Percentiles rank a stretch among this genome's conserved stretches.
Conservation (phyloP, 495 filamentous ascomycete species). For the Tirmania nivea region DNA sequence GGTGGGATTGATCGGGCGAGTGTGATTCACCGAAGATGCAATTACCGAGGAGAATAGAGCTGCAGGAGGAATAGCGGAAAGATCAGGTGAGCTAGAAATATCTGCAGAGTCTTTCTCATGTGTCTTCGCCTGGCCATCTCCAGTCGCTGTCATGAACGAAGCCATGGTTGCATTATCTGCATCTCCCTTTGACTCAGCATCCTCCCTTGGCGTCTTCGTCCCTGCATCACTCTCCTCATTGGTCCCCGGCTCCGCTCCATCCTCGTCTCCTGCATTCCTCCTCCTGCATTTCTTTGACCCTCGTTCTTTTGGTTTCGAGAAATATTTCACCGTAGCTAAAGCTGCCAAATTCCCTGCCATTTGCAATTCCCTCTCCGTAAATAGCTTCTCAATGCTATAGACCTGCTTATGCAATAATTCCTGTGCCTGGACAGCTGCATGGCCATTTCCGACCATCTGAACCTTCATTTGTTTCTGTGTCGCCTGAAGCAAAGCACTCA, state of each 20-base stretch:
- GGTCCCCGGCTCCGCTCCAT: background rate
- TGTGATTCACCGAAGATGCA: background rate
- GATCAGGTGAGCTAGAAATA: background rate
- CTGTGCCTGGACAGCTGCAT: constrained; percentile 16
- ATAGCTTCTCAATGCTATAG: constrained; percentile 73
- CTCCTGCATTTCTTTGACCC: background rate
- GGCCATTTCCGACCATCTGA: background rate
- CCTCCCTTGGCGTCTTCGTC: background rate
- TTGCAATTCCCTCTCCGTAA: constrained; percentile 79
- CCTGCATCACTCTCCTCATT: background rate
- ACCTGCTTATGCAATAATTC: constrained; percentile 23
- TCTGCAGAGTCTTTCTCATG: background rate
- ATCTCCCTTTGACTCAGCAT: background rate
- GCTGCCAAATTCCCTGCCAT: constrained; percentile 52
- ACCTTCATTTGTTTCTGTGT: background rate
- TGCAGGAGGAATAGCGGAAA: background rate
- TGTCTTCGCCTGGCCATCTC: background rate
- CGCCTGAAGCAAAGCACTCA: background rate
- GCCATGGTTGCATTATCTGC: background rate
- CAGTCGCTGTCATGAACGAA: background rate
- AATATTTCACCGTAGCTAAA: constrained; percentile 26
- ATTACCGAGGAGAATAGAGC: background rate
- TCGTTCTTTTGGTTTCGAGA: constrained; percentile 6
- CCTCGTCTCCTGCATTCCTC: background rate
- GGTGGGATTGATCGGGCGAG: background rate